Base-by-base conservation (phyloP, 345 rosid species). In the Excoecaria agallocha region DNA sequence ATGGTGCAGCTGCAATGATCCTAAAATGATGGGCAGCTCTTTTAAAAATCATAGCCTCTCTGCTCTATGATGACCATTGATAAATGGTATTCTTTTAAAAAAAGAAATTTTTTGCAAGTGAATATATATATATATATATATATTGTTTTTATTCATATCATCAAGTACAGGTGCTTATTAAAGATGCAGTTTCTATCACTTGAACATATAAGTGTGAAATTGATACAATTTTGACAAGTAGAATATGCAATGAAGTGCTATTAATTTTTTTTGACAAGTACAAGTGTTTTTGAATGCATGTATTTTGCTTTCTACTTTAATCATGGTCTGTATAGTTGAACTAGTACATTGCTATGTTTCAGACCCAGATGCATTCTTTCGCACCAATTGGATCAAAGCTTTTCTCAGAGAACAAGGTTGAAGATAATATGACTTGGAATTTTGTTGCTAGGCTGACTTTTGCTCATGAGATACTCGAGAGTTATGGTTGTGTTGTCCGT, bases 381-480 rank as follows among this genome's bases (percentile, higher is more conserved):
- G 78, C 89, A 78, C 97, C 98, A 63, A 92, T 90, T 77, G 98
- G 98, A 46, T 78, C 87, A 38, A 94, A 87, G 50, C 94, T 90
- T 56, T 51, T 77, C 55, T 84, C 93, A 0, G 90, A 84, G 30
- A 86, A 89, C 82, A 92, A 82, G 98, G 81, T 92, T 50, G 97
- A 92, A 81, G 98, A 92, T 88, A 94, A 94, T 87, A 94, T 94
- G 97, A 92, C 97, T 1, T 94, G 97, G 97, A 94, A 92, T 84
- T 92, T 94, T 72, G 89, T 94, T 41, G 97, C 97, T 4, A 97
- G 98, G 60, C 82, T 94, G 66, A 89, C 92, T 20, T 89, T 92
- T 57, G 97, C 98, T 13, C 92, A 93, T 5, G 97, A 94, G 82
- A 90, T 92, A 76, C 91, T 94, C 8, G 97, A 90, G 89, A 86